Evolutionary conservation across 129 eudicot species (phyloP), one percentile per base, ranked within the genome.

Genomic region (Lonicera japonica): DNA sequence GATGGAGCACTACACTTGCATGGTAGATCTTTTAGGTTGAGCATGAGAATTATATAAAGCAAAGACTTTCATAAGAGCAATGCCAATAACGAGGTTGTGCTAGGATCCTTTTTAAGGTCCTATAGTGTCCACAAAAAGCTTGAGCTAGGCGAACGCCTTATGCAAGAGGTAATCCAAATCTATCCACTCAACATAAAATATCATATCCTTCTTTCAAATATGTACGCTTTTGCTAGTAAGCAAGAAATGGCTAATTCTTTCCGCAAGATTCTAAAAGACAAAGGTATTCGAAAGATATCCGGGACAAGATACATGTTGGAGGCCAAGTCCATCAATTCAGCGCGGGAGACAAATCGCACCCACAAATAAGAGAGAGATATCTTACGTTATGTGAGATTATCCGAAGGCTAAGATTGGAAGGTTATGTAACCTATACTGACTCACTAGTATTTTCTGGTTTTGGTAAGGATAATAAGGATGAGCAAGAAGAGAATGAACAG

Each of bases 321-420:
- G n/a, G n/a, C n/a, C n/a, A n/a, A n/a, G n/a, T n/a, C n/a, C n/a
- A n/a, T 50, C 70, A 48, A 43, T 61, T 75, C 18, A 43, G 57
- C 63, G 62, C 71, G 9, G 75, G 80, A 70, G 66, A 69, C 11
- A 68, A 63, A n/a, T n/a, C n/a, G n/a, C n/a, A n/a, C n/a, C n/a
- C n/a, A n/a, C n/a, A n/a, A n/a, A n/a, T n/a, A n/a, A n/a, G n/a
- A n/a, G n/a, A n/a, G n/a, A n/a, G n/a, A n/a, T n/a, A n/a, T n/a
- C n/a, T n/a, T n/a, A n/a, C 5, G 80, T 56, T 75, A 54, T 71
- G 69, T 51, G 75, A 75, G 75, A 58, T 75, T 61, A 69, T 63
- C 25, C 36, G 23, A 55, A 69, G 53, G 50, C 23, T 69, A 36
- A 75, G 18, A 64, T 64, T 51, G 66, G 67, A 66, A 8, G 80